Conservation (phyloP, 2,329 filamentous ascomycete genomes). For the Cladophialophora bantiana region DNA sequence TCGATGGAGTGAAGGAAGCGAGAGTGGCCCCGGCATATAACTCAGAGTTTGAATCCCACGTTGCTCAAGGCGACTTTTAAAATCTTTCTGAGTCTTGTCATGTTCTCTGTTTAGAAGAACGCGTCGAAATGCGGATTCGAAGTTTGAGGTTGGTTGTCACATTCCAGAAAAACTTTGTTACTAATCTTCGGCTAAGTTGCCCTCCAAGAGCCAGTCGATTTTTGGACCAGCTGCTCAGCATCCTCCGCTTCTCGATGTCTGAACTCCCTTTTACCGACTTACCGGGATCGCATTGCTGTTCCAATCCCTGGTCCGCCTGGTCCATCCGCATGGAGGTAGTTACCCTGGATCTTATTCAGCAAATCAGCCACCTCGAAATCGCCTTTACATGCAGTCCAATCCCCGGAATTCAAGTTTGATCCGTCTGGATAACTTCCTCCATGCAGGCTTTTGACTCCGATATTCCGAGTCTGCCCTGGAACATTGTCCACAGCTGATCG, state of each 20-base stretch:
- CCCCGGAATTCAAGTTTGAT: no score
- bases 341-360: no score
- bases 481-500: no score
- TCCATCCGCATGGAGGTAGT: no score
- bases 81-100: background rate
- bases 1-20: background rate
- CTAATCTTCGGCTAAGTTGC: constrained; percentile 4
- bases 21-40: background rate
- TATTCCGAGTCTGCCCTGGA: no score
- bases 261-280: background rate
- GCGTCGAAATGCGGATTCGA: constrained; percentile 1
- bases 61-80: background rate
- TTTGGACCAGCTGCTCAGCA: background rate
- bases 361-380: no score
- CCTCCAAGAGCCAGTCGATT: background rate
- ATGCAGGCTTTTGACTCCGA: no score
- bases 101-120: constrained; percentile 3
- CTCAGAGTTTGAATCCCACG: background rate
- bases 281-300: no score
- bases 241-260: no score
- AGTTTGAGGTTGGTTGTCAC: background rate
- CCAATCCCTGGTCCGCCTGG: no score
- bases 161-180: constrained; percentile 14
- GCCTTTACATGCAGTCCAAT: no score
- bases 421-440: no score